A percentile compares a stretch with the other conserved stretches of the same genome.
These are phyloP conservation scores for Catunica adiposa DNA, from an alignment of 2,329 filamentous ascomycete genomes.

Conservation along the genomic window DNA sequence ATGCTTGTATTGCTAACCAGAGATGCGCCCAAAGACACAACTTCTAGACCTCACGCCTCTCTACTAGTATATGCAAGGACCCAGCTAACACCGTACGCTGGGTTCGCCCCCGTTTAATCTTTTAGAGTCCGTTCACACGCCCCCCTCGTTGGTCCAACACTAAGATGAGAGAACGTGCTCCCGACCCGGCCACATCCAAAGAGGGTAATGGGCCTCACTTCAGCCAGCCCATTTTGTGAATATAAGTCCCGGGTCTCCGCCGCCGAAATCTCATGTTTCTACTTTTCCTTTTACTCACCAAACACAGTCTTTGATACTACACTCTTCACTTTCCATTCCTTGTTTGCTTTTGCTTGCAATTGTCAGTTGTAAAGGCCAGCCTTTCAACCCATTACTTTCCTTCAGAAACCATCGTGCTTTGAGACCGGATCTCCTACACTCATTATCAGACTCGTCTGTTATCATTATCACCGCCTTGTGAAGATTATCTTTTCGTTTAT, in stretches of 20 bases:
- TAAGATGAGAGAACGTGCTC: background rate
- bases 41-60: too few relatives aligned
- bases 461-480: slow-evolving; percentile 3
- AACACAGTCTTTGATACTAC: slow-evolving; percentile 1
- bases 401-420: slow-evolving; percentile 4
- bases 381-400: slow-evolving; percentile 5
- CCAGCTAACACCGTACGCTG: too few relatives aligned
- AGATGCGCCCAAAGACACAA: too few relatives aligned
- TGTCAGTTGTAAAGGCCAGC: slow-evolving; percentile 10
- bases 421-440: slow-evolving; percentile 14
- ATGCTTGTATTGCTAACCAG: too few relatives aligned
- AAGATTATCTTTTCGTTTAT: slow-evolving; percentile 6
- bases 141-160: background rate
- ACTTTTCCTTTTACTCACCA: slow-evolving; percentile 4
- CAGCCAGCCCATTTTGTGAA: slow-evolving; percentile 2
- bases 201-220: background rate
- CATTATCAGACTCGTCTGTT: slow-evolving; percentile 6
- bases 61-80: too few relatives aligned
- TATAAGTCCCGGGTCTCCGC: slow-evolving; percentile 9
- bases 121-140: background rate
- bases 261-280: background rate
- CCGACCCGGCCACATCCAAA: background rate
- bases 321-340: slow-evolving; percentile 12
- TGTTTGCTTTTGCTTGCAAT: slow-evolving; percentile 11
- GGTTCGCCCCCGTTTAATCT: too few relatives aligned